phyloP scores from a whole-genome alignment of 2,329 filamentous ascomycete species.

The Akanthomyces uredinophilus region DNA sequence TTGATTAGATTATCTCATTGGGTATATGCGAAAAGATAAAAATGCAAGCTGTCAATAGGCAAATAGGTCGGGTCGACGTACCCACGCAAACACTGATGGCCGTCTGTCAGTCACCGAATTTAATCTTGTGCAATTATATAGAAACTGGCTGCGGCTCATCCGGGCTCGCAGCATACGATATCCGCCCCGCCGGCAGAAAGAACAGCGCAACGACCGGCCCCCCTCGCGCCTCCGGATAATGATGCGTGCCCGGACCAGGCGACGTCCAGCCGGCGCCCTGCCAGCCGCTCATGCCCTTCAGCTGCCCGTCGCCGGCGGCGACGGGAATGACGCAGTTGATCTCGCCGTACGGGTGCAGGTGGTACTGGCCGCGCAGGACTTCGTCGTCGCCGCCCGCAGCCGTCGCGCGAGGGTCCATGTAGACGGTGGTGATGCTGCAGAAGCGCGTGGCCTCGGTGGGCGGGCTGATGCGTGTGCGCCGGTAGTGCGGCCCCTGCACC shows the following conservation, averaged over 20 bases:
- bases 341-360: slow-evolving; percentile 49
- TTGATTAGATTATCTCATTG: too few species aligned
- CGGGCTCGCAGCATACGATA: slow-evolving; percentile 43
- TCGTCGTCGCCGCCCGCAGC: slow-evolving; percentile 28
- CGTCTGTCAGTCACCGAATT: not conserved
- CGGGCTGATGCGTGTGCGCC: slow-evolving; percentile 39
- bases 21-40: too few species aligned
- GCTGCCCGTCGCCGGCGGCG: slow-evolving; percentile 39
- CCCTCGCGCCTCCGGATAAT: slow-evolving; percentile 48
- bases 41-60: too few species aligned
- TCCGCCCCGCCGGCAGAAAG: slow-evolving; percentile 50
- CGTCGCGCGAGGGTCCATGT: slow-evolving; percentile 41
- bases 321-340: slow-evolving; percentile 51
- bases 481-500: slow-evolving; percentile 41
- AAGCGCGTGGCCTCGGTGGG: slow-evolving; percentile 43
- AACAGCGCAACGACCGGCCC: slow-evolving; percentile 49
- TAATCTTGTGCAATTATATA: slow-evolving; percentile 1
- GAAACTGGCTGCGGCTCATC: slow-evolving; percentile 36
- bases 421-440: slow-evolving; percentile 53
- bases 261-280: slow-evolving; percentile 52
- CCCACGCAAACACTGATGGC: not conserved
- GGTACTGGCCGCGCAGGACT: slow-evolving; percentile 47
- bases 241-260: slow-evolving; percentile 50
- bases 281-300: slow-evolving; percentile 53
- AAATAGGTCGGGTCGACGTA: not conserved